Evolutionary conservation across 805 yeast species (phyloP), one percentile per base, ranked within the genome.

Genomic region (Metschnikowia lochheadii): DNA sequence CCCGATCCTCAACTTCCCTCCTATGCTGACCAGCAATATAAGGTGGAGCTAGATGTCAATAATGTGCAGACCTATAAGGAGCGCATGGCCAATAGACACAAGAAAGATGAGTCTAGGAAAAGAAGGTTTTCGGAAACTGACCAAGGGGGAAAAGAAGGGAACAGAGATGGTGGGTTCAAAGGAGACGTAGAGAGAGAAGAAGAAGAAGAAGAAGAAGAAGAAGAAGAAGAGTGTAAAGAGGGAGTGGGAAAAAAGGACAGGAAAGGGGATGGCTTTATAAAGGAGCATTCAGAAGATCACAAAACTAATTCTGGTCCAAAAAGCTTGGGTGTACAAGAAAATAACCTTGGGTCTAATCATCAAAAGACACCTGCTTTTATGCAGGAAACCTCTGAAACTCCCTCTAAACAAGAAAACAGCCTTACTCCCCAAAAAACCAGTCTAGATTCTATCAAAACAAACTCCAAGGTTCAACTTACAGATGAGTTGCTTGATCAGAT

Each of bases 401-500:
- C 6, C 6, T 6, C 23, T 6, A 21, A n/a, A 7, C n/a, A 40
- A 13, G 35, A 10, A 33, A 36, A 31, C 17, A 31, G 31, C 5
- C 34, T 15, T n/a, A 18, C 3, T 13, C 3, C 11, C 5, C 29
- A 26, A 26, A 26, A 8, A 4, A 26, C 1, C 11, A 26, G 5
- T 26, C 29, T 26, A 26, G 29, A 26, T 26, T 8, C 29, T 11
- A 3, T 8, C 11, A 26, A 26, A 26, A 2, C 29, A 20, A 37
- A 41, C 13, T 6, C 8, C 6, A 20, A 8, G 11, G 29, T 42
- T 10, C 21, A 42, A n/a, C 23, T 42, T 11, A 42, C 81, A 0
- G 77, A 76, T 49, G 77, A 67, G 20, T 67, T 74, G 13, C 67
- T 84, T 5, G 77, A 79, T 47, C 62, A 67, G 36, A 59, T 83